These are phyloP conservation scores for Aureobasidium pullulans DNA, from an alignment of 2,329 filamentous ascomycete species.

Conservation along the genomic window DNA sequence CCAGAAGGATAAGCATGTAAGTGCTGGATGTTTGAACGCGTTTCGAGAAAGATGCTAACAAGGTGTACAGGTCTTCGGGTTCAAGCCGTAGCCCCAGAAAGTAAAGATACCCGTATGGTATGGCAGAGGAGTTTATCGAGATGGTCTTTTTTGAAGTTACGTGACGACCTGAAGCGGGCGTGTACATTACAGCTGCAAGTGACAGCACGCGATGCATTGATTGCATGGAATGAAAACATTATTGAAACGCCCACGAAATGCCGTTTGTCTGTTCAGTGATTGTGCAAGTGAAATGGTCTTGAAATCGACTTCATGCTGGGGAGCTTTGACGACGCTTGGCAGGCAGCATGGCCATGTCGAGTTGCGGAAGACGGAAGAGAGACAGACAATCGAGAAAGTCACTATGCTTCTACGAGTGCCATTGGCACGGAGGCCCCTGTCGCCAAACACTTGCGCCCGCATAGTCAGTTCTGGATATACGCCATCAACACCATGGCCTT, in stretches of 20 bases:
- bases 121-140: background rate
- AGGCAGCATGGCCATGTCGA: background rate
- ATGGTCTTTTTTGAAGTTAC: background rate
- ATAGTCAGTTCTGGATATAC: slow-evolving; percentile 24
- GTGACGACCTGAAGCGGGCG: slow-evolving; percentile 3
- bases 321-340: slow-evolving; percentile 12
- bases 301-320: background rate
- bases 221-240: slow-evolving; percentile 7
- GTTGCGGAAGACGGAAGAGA: slow-evolving; percentile 4
- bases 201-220: slow-evolving; percentile 9
- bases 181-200: slow-evolving; percentile 12
- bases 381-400: slow-evolving; percentile 1
- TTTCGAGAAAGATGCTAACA: slow-evolving; percentile 16
- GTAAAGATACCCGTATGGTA: background rate
- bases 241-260: background rate
- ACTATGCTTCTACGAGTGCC: slow-evolving; percentile 36
- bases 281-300: background rate
- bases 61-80: slow-evolving; percentile 32
- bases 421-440: slow-evolving; percentile 27
- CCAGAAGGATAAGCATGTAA: slow-evolving; percentile 93
- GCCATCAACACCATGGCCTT: slow-evolving; percentile 25
- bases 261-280: background rate
- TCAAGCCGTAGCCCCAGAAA: slow-evolving; percentile 28
- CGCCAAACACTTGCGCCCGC: slow-evolving; percentile 20
- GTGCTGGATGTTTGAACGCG: slow-evolving; percentile 27